Base-by-base conservation (phyloP, 2,329 filamentous ascomycete genomes). In the Didymella arachidicola region DNA sequence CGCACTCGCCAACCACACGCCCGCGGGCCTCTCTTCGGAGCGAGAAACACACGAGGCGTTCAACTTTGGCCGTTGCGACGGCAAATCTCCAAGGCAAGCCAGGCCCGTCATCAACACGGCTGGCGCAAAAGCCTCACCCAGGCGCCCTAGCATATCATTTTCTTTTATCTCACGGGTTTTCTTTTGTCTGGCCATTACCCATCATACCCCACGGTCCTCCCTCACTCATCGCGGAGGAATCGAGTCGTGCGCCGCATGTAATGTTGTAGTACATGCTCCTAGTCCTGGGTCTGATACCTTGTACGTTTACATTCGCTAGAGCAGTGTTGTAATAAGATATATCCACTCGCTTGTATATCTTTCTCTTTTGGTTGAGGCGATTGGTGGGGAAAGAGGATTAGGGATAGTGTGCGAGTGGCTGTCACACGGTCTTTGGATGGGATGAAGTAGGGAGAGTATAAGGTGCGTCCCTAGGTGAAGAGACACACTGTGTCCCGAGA, bases 81-180 rank as follows among this genome's bases (percentile, higher is more conserved):
- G 41, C 56, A 59, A 59, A 59, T 59, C n/a, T 54, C 56, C 50
- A 50, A 53, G 5, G 14, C 41, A 36, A 44, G n/a, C 25, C 19
- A 32, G 11, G 18, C 11, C 18, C 6, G 7, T n/a, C 16, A 38
- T 4, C 29, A 11, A 30, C 3, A 30, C 12, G 3, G 3, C 10
- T 30, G 12, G 7, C 29, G 29, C 36, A 18, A 8, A 19, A 8
- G 7, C 8, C 5, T 18, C 6, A 7, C n/a, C 2, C 5, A 39
- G 18, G 36, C 36, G 36, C 16, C 36, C 18, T 19, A 39, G 7
- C 36, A 18, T 25, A 16, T 8, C 18, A 43, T 43, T 27, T 43
- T 7, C 25, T 43, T 43, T 10, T 12, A 22, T 43, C 22, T 22
- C 22, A 22, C 22, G 22, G 7, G 12, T 12, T 43, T 14, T 43